These are phyloP conservation scores for Pluteus cervinus DNA, from an alignment of 768 basidiomycete genomes.

Conservation along the genomic window DNA sequence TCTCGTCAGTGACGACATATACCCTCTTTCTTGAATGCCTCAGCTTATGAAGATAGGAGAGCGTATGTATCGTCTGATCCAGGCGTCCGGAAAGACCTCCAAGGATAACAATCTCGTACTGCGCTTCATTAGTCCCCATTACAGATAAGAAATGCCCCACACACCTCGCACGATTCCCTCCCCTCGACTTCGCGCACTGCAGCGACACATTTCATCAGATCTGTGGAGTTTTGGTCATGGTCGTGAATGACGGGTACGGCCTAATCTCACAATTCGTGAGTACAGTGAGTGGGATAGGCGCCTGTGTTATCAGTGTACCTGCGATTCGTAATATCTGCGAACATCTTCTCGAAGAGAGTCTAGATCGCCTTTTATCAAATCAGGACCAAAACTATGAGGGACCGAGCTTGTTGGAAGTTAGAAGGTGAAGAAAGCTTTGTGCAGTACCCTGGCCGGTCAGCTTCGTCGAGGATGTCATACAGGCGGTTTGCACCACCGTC, in stretches of 20 bases:
- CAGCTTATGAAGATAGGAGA: constrained; percentile 80
- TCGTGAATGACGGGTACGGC: constrained; percentile 67
- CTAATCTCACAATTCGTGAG: constrained; percentile 30
- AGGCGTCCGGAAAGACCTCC: constrained; percentile 89
- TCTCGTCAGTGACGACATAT: constrained; percentile 86
- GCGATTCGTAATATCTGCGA: constrained; percentile 51
- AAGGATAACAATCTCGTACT: constrained; percentile 71
- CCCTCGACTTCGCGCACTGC: constrained; percentile 56
- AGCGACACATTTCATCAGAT: constrained; percentile 88
- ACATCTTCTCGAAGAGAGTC: constrained; percentile 85
- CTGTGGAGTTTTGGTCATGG: constrained; percentile 77
- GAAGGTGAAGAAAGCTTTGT: too few species aligned
- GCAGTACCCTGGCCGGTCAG: too few species aligned
- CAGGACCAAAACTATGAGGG: constrained; percentile 79
- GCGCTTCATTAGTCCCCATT: constrained; percentile 16
- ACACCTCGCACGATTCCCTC: constrained; percentile 30
- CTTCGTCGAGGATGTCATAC: constrained; percentile 42
- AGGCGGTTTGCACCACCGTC: constrained; percentile 88
- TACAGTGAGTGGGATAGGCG: not conserved
- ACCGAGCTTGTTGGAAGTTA: too few species aligned
- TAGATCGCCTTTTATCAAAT: constrained; percentile 90
- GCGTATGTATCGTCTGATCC: constrained; percentile 90
- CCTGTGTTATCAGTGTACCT: constrained; percentile 32
- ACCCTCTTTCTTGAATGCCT: constrained; percentile 51
- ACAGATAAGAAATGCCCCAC: constrained; percentile 11